Evolutionary conservation across 2,329 filamentous ascomycete genomes (phyloP), one percentile per base, ranked within the genome.

Genomic region (Paecilomyces niveus): DNA sequence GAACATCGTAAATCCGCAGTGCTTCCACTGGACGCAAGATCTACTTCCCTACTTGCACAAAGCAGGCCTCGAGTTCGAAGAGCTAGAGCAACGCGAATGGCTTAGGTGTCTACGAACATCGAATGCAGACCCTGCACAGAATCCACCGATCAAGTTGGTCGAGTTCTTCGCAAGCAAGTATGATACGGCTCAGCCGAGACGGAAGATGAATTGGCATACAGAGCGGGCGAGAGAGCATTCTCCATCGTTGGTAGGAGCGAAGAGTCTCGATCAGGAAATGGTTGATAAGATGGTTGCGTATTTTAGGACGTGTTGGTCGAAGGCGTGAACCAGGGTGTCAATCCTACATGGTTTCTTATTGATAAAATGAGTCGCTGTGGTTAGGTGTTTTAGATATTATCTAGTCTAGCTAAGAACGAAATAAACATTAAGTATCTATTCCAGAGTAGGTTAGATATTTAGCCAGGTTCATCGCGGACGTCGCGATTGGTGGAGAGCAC

Each of bases 111-210:
- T 85, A 11, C 71, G 78, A 3, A 70, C 70, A 1, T 78, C 77
- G 2, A 76, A 83, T 54, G 74, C 72, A 1, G 80, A 85, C 64
- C 78, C 80, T 0, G 60, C 71, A 4, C 67, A 62, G 15, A 84
- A 84, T 61, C 81, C 82, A 10, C 75, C 79, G 0, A 74, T 82
- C 61, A 83, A 83, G 66, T 70, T 84, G 1, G 59, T 83, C 0
- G 80, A 82, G 50, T 85, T 82, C 70, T 84, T 83, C 59, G 68
- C 74, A 3, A 70, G 71, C 1, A 83, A 83, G 64, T 84, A 84
- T 61, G 78, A 80, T 54, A 60, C 58, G 9, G 61, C 59, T 18
- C 9, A 49, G 35, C 61, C 59, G 1, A 52, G 59, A 21, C 56
- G 59, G 33, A 52, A 35, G 1, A 33, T 64, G 21, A 31, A 54